Base-by-base conservation (phyloP, 2,329 filamentous ascomycete genomes). In the Ascochyta fabae region DNA sequence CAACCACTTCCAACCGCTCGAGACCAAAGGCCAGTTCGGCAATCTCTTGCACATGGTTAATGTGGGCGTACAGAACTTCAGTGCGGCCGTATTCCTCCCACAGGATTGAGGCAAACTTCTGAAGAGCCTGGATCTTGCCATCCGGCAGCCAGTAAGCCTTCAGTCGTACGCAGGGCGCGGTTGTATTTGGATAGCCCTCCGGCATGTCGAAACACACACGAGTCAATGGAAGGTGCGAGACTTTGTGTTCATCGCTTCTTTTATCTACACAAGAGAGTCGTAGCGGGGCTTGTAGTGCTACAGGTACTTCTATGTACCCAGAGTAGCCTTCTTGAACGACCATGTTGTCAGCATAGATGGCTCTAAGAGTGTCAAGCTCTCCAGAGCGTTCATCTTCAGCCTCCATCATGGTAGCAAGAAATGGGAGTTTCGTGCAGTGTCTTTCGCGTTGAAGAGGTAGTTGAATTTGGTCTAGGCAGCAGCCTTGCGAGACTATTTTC, bases 261-360 rank as follows among this genome's bases (percentile, higher is more conserved):
- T 35, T 19, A 2, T 23, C 22, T 2, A 1, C 13, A 33, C 49
- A 29, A 19, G n/a, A 15, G 5, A 53, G 9, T 23, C 42, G n/a
- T 6, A 53, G 15, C 6, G 29, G 36, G 7, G n/a, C 8, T 13
- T 29, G 36, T 5, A 53, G 23, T 8, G 19, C 16, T 16, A 42
- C 36, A 35, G 29, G 4, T 1, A 47, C 12, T 5, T 47, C 19
- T 4, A 47, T 13, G 4, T 8, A 10, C 8, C 27, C 36, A 15
- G 49, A 41, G 15, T 31, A 47, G 3, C 13, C 4, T 23, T 15
- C 36, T 12, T n/a, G 10, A 22, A 8, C 16, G 4, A 42, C 15
- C 7, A 53, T 8, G 5, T 23, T 36, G n/a, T 41, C 31, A 26
- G 36, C 23, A 22, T 47, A 53, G 13, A 53, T 53, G 4, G 49